Conservation (phyloP, 2,329 filamentous ascomycete genomes). For the Scytalidium lignicola region DNA sequence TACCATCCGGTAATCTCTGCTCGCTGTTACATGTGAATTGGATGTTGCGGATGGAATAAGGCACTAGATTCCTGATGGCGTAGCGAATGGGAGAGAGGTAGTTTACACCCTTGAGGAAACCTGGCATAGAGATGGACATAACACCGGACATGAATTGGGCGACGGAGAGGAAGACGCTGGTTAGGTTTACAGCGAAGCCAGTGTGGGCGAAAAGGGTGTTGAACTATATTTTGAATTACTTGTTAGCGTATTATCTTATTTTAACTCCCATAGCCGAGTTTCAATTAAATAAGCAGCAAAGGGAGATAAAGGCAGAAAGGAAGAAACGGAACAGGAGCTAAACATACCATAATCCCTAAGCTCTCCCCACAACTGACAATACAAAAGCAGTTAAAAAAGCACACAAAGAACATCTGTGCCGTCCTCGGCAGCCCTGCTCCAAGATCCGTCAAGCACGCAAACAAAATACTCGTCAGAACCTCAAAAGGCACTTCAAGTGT, state of each 20-base stretch:
- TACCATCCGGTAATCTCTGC: constrained; percentile 54
- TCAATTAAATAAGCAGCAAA: too few relatives aligned
- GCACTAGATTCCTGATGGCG: constrained; percentile 59
- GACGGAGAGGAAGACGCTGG: constrained; percentile 63
- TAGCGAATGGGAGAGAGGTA: constrained; percentile 70
- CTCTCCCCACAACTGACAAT: constrained; percentile 72
- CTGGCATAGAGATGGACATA: constrained; percentile 64
- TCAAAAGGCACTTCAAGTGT: constrained; percentile 69
- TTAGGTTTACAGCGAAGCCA: constrained; percentile 71
- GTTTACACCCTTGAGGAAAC: constrained; percentile 62
- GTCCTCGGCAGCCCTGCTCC: constrained; percentile 62
- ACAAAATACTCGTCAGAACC: constrained; percentile 58
- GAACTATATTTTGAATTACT: constrained; percentile 38
- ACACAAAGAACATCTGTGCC: constrained; percentile 60
- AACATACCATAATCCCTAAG: constrained; percentile 57
- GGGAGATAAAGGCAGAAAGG: neutral
- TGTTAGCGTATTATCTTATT: neutral
- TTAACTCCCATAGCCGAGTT: too few relatives aligned
- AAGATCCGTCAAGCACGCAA: constrained; percentile 58
- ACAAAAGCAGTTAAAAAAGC: constrained; percentile 65
- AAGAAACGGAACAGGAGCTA: neutral
- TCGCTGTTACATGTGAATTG: constrained; percentile 57
- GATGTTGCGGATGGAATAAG: constrained; percentile 57
- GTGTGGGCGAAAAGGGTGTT: constrained; percentile 71
- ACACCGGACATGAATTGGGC: constrained; percentile 68